phyloP scores from a whole-genome alignment of 2,329 filamentous ascomycete genomes.

The Fusarium austroafricanum region DNA sequence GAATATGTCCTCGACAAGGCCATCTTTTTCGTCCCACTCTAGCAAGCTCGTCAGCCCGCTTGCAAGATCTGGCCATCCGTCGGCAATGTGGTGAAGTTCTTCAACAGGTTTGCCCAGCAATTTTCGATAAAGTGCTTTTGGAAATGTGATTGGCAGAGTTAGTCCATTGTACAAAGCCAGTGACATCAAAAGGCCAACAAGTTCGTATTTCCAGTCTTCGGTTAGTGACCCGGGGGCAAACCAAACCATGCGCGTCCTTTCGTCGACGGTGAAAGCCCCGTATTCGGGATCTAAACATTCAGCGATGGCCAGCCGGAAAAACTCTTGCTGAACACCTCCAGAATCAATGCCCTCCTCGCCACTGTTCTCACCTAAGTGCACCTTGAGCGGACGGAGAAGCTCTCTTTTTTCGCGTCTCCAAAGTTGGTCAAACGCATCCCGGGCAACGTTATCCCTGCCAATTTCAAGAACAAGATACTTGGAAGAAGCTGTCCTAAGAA shows the following conservation, averaged over 20 bases:
- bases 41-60: conserved; percentile 79
- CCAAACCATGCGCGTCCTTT: conserved; percentile 83
- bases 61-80: conserved; percentile 87
- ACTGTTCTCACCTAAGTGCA: conserved; percentile 82
- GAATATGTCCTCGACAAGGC: conserved; percentile 84
- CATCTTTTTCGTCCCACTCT: conserved; percentile 79
- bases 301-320: conserved; percentile 85
- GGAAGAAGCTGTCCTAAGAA: conserved; percentile 73
- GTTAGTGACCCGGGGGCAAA: conserved; percentile 86
- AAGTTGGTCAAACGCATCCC: conserved; percentile 85
- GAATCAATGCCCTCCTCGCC: conserved; percentile 94
- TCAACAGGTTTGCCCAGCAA: conserved; percentile 77
- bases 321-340: conserved; percentile 96
- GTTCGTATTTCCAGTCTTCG: conserved; percentile 88
- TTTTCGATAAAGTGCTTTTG: conserved; percentile 83
- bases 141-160: conserved; percentile 90
- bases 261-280: conserved; percentile 83
- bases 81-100: conserved; percentile 79
- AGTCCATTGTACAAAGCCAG: conserved; percentile 94
- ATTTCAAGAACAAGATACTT: conserved; percentile 79
- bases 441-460: conserved; percentile 73
- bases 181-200: conserved; percentile 87
- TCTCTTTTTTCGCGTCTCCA: conserved; percentile 88
- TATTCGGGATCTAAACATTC: conserved; percentile 83
- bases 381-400: conserved; percentile 85